Conservation (phyloP, 2,329 filamentous ascomycete genomes). For the Xylariaceae sp. region DNA sequence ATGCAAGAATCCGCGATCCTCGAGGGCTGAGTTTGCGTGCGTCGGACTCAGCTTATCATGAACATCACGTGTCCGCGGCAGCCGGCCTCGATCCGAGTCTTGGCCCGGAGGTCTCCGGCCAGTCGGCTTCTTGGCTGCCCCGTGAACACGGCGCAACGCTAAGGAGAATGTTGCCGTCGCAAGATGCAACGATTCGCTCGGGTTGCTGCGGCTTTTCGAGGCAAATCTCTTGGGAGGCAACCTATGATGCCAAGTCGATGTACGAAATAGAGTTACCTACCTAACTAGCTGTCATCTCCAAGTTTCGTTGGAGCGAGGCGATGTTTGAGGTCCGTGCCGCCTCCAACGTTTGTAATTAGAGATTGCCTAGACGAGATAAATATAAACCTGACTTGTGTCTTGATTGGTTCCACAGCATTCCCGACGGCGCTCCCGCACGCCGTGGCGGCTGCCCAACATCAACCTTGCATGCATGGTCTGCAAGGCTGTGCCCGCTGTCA, state of each 20-base stretch:
- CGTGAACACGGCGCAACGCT: background rate
- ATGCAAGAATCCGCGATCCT: background rate
- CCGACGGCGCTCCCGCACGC: background rate
- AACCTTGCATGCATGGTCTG: background rate
- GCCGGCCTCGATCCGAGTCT: background rate
- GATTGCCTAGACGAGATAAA: no score
- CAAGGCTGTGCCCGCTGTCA: background rate
- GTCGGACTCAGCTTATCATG: background rate
- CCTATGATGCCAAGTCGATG: no score
- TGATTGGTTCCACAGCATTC: background rate
- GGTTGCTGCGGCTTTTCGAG: no score
- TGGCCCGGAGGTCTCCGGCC: no score
- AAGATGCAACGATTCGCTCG: no score
- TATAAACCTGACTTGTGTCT: background rate
- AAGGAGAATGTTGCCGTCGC: no score
- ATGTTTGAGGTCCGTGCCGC: background rate
- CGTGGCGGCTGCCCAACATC: background rate
- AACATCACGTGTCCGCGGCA: background rate
- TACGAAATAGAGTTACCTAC: background rate
- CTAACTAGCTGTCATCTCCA: background rate
- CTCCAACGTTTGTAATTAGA: background rate
- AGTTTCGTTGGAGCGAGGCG: background rate
- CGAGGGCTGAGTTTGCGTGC: background rate
- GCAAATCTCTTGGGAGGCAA: no score
- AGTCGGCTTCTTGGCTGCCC: background rate